Base-by-base conservation (phyloP, 2,329 filamentous ascomycete species). In the Podosphaera xanthii region DNA sequence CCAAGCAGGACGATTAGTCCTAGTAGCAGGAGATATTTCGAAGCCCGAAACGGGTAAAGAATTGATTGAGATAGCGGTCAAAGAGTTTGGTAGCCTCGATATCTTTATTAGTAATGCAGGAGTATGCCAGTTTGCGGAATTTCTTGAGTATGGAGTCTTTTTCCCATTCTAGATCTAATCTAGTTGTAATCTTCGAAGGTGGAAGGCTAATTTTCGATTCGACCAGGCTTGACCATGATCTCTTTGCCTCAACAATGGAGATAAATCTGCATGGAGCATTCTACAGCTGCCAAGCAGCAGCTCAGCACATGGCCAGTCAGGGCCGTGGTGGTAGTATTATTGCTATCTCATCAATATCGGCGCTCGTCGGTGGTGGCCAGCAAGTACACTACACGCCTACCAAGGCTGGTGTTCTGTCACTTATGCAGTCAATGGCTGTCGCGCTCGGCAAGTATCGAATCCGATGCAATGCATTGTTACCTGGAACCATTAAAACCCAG, bases 211-310 rank as follows among this genome's bases (percentile, higher is more conserved):
- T 22, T 22, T 22, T 42, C 12, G 4, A 8, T 33, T 30, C 22
- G 10, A 35, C 38, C 60, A 81, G 79, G 30, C 77, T 94, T 50
- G 75, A 80, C 8, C 77, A 81, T 0, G 78, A 83, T 60, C 80
- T 94, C 59, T 85, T 89, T 67, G 73, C 78, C 62, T 75, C 76
- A 59, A 94, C 88, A 2, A 75, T 94, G 48, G 75, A 78, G 44
- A 91, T 86, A 57, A 95, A 95, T 72, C 81, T 95, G 64, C 82
- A 84, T 64, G 89, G 89, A 52, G 86, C 88, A n/a, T 94, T 94
- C 73, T 90, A 89, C 73, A 78, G 86, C 42, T 83, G 86, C 31
- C 89, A 94, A 74, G 86, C 88, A 0, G 89, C 87, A 1, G 88
- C 87, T 1, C 79, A 83, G 2, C 87, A 92, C 69, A 92, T 95